These are phyloP conservation scores for Rosa persica DNA, from an alignment of 306 rosid species.

Conservation along the genomic window DNA sequence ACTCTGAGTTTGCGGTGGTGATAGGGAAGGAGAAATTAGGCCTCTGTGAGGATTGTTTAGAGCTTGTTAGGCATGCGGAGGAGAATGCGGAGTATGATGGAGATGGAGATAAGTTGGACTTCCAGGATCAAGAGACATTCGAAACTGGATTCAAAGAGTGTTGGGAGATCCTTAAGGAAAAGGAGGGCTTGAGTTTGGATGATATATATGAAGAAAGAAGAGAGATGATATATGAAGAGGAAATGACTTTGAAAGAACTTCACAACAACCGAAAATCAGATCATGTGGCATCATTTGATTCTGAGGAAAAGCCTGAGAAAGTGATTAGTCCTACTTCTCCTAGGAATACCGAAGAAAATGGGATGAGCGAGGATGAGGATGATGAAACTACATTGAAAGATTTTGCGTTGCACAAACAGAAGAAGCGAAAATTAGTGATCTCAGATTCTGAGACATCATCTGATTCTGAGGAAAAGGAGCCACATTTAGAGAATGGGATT, in stretches of 20 bases:
- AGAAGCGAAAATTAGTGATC: not conserved
- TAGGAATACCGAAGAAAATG: not conserved
- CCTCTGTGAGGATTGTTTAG: conserved; percentile 52
- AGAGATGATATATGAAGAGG: not conserved
- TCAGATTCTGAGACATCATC: not conserved
- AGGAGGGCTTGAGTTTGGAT: conserved; percentile 42
- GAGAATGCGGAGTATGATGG: conserved; percentile 34
- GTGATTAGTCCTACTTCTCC: not conserved
- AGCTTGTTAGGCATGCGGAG: conserved; percentile 47
- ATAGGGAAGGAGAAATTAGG: conserved; percentile 31
- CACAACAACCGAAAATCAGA: not conserved
- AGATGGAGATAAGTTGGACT: conserved; percentile 45
- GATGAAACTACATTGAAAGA: not conserved
- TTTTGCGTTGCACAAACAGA: not conserved
- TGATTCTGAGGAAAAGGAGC: not conserved
- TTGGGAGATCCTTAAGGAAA: conserved; percentile 59
- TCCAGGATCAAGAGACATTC: conserved; percentile 50
- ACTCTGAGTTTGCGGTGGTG: conserved; percentile 30
- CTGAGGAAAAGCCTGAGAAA: not conserved
- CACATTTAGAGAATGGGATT: not conserved
- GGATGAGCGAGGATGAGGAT: not conserved
- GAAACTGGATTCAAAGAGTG: conserved; percentile 74
- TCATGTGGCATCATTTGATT: not conserved
- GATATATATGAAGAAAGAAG: conserved; percentile 4
- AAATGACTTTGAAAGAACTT: not conserved